These are phyloP conservation scores for Taphrina wiesneri DNA, from an alignment of 1,139 yeast species.

Conservation along the genomic window DNA sequence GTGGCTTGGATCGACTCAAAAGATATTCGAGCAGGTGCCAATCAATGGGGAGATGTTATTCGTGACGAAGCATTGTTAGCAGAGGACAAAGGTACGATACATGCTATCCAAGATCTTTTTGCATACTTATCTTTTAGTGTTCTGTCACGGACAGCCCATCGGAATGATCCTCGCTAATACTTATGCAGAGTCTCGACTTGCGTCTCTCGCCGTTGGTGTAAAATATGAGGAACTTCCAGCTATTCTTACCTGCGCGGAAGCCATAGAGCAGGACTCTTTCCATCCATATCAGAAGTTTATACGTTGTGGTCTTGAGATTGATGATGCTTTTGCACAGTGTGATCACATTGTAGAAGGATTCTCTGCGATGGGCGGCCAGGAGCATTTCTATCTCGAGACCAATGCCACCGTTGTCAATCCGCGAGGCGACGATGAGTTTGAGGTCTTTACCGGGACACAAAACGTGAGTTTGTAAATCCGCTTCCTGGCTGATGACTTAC, in stretches of 20 bases:
- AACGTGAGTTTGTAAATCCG: slow-evolving; percentile 39
- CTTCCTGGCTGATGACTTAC: not conserved
- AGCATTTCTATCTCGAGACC: slow-evolving; percentile 53
- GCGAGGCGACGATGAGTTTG: slow-evolving; percentile 51
- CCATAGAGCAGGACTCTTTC: slow-evolving; percentile 48
- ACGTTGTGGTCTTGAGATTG: slow-evolving; percentile 49
- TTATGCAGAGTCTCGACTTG: slow-evolving; percentile 50
- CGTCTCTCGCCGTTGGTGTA: slow-evolving; percentile 50
- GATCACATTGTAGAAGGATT: slow-evolving; percentile 48
- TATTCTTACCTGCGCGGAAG: slow-evolving; percentile 51
- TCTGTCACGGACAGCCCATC: slow-evolving; percentile 51
- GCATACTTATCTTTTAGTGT: slow-evolving; percentile 40
- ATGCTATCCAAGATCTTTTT: not conserved
- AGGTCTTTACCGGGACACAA: slow-evolving; percentile 50
- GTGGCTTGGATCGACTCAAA: slow-evolving; percentile 49
- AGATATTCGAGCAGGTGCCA: slow-evolving; percentile 49
- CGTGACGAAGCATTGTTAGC: slow-evolving; percentile 52
- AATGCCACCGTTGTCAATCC: slow-evolving; percentile 51
- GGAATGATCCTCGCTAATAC: slow-evolving; percentile 50
- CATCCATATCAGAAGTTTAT: slow-evolving; percentile 45
- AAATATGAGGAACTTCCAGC: slow-evolving; percentile 50
- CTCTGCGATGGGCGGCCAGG: slow-evolving; percentile 52
- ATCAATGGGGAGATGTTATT: slow-evolving; percentile 49
- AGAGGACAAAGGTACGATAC: slow-evolving; percentile 44
- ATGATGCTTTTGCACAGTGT: slow-evolving; percentile 47